Base-by-base conservation (phyloP, 2,329 filamentous ascomycete genomes). In the Penicillium occitanis region DNA sequence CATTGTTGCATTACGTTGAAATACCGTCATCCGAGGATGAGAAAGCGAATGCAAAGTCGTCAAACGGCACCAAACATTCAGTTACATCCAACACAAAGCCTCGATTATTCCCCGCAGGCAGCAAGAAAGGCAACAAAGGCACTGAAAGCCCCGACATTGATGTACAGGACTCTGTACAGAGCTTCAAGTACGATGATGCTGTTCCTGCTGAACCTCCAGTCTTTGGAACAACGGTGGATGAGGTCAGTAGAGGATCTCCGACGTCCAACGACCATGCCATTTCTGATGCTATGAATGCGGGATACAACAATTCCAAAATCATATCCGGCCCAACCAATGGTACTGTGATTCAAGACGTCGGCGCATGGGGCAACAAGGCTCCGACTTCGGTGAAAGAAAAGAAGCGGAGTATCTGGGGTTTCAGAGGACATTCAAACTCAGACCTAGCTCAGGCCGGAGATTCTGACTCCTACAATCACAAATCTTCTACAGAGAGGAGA, bases 311-410 rank as follows among this genome's bases (percentile, higher is more conserved):
- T 67, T 78, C 77, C 64, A 85, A 83, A 69, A 71, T 78, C n/a
- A 97, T 97, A 62, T 97, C 94, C 1, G 91, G 84, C 1, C 93
- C 94, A 1, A 93, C 89, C 66, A 95, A 97, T 74, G 89, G 90
- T 17, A 87, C 91, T 59, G 84, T 92, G 19, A 97, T 98, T 69
- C 89, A 93, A 30, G 91, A 97, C 75, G 85, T 88, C 17, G 86
- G 88, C n/a, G 84, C 87, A 5, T 97, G 93, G 92, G 93, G 93
- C n/a, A 92, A 91, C 76, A 95, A 89, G 77, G 76, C 85, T 10
- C 71, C 73, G n/a, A 82, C 80, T 13, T 78, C 77, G 44, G 89
- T 92, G 37, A 93, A 95, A 73, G 95, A 96, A 69, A 87, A 92
- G 76, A 97, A 97, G 74, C 84, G 87, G 61, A 87, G 86, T 71